Conservation (phyloP, 2,329 filamentous ascomycete genomes). For the Talaromyces sp. region DNA sequence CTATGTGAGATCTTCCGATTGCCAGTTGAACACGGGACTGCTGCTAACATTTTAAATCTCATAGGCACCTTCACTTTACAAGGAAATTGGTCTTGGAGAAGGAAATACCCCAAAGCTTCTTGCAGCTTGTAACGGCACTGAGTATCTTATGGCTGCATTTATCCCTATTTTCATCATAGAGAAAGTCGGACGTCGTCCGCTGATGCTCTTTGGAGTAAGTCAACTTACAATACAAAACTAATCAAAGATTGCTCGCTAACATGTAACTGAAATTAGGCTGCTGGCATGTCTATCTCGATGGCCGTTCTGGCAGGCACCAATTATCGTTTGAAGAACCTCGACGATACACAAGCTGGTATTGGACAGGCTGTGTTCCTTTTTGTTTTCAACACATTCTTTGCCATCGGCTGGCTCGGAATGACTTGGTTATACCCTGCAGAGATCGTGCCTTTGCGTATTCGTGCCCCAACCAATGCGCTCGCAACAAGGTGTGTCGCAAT, state of each 20-base stretch:
- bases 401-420: constrained; percentile 63
- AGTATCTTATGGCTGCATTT: constrained; percentile 56
- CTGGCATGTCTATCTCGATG: constrained; percentile 68
- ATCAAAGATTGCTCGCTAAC: background rate
- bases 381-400: constrained; percentile 65
- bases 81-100: constrained; percentile 21
- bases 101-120: constrained; percentile 37
- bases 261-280: constrained; percentile 35
- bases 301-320: constrained; percentile 54
- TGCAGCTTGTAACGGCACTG: constrained; percentile 56
- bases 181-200: constrained; percentile 59
- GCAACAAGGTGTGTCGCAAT: constrained; percentile 51
- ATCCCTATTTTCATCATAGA: constrained; percentile 56
- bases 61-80: constrained; percentile 24
- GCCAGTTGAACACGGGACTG: too few relatives aligned
- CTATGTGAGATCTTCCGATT: constrained; percentile 28
- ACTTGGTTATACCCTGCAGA: constrained; percentile 66
- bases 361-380: constrained; percentile 59
- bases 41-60: background rate
- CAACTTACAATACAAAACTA: background rate
- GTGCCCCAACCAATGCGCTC: constrained; percentile 64
- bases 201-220: constrained; percentile 67
- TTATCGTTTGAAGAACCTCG: constrained; percentile 11
- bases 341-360: constrained; percentile 42
- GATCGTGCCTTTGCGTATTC: constrained; percentile 56